phyloP scores from a whole-genome alignment of 148 eudicot genomes.

The Nepenthes mirabilis region DNA sequence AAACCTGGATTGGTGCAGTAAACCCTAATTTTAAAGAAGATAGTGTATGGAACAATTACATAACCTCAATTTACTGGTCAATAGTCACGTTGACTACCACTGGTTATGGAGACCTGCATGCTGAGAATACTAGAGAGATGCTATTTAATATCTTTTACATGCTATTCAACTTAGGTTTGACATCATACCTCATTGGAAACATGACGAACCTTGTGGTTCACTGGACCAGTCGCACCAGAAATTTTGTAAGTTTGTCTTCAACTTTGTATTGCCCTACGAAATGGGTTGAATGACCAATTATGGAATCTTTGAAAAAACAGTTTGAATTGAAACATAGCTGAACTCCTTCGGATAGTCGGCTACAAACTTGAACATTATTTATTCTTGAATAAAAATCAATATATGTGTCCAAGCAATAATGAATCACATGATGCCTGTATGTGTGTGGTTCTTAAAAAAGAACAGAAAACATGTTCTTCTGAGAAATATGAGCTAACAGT shows the following conservation, averaged over 20 bases:
- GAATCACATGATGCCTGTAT: too few species aligned
- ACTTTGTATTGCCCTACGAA: not conserved
- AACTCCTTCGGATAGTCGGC: too few species aligned
- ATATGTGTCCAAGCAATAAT: too few species aligned
- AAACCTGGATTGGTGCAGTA: constrained; percentile 82
- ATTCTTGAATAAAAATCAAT: too few species aligned
- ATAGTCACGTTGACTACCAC: constrained; percentile 78
- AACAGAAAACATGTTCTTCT: too few species aligned
- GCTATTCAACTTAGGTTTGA: constrained; percentile 85
- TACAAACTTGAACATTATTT: too few species aligned
- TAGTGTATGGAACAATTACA: constrained; percentile 62
- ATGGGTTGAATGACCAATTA: too few species aligned
- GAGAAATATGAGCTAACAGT: too few species aligned
- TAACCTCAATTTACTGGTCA: constrained; percentile 73
- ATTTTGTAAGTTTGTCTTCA: constrained; percentile 31
- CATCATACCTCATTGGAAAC: constrained; percentile 90
- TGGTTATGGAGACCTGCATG: constrained; percentile 93
- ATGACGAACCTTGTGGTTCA: constrained; percentile 95
- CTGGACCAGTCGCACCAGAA: constrained; percentile 82
- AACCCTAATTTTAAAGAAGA: constrained; percentile 46
- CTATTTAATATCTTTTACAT: constrained; percentile 57
- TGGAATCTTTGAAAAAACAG: too few species aligned
- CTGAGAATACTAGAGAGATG: constrained; percentile 78
- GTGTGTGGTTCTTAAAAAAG: too few species aligned
- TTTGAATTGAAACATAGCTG: too few species aligned